Base-by-base conservation (phyloP, 495 filamentous ascomycete genomes). In the Antarctomyces pellizariae region DNA sequence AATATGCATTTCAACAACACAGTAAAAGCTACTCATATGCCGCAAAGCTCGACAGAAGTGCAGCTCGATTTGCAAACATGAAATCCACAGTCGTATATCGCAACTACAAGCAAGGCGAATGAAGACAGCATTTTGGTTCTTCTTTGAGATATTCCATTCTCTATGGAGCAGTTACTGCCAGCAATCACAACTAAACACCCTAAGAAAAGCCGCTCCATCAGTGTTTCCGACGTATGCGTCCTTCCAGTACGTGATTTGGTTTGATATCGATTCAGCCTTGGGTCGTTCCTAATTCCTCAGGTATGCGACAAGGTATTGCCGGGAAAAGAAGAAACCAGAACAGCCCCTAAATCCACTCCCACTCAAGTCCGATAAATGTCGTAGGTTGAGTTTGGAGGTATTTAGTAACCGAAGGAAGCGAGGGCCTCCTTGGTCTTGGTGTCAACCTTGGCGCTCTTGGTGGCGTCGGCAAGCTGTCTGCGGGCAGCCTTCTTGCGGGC, bases 401-500 rank as follows among this genome's bases (percentile, higher is more conserved):
- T 40, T 33, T 64, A 65, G 56, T 65, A 63, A 44, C 61, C 61
- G 44, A 41, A 59, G 28, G 53, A 49, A 49, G 51, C 47, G 43
- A 66, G 57, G 33, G 59, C 50, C 52, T 58, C 49, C 33, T 47
- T 42, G 42, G 53, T 60, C 59, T 64, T 62, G 44, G 42, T 66
- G 62, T 83, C 71, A 55, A 90, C 75, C 49, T 64, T 79, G 34
- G 80, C 80, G 50, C 57, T 72, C 73, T 83, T 79, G 65, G 86
- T 67, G 44, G 86, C 84, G 51, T 92, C 75, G 40, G 68, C 61
- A 32, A 91, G 61, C 60, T 79, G 76, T 64, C 71, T 80, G 52
- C 71, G 67, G 42, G 74, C 73, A 30, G 71, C 64, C 82, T 90
- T 90, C 86, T 93, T 97, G 67, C 80, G 78, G 62, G 80, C 78